Conservation (phyloP, 371 early-diverging fungal species). For the Mortierella sp. region DNA sequence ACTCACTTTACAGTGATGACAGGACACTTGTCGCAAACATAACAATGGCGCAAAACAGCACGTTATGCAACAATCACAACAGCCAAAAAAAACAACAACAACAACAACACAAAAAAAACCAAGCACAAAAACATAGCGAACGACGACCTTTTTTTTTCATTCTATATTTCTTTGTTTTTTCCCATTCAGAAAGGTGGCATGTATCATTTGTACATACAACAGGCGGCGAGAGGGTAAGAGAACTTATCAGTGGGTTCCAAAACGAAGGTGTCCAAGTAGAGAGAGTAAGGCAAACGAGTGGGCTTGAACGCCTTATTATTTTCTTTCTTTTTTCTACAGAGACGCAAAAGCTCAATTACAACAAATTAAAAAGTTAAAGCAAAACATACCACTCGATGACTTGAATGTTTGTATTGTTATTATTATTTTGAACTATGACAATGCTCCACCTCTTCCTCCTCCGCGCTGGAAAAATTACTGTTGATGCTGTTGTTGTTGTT, state of each 20-base stretch:
- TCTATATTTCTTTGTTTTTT: background rate
- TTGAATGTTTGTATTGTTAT: no score
- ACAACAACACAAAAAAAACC: background rate
- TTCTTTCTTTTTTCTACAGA: background rate
- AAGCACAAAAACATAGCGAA: background rate
- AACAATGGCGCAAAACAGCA: constrained; percentile 13
- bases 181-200: background rate
- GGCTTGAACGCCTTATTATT: no score
- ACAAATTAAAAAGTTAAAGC: no score
- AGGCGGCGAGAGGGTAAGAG: background rate
- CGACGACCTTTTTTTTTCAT: background rate
- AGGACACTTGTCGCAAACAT: background rate
- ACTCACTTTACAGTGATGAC: background rate
- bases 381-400: no score
- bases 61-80: constrained; percentile 20
- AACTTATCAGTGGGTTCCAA: background rate
- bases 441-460: no score
- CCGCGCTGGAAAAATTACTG: no score
- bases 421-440: no score
- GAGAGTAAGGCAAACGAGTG: background rate
- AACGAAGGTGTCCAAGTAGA: background rate
- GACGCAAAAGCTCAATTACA: no score
- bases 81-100: constrained; percentile 12
- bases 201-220: constrained; percentile 10
- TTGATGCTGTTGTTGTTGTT: background rate